A percentile compares a stretch with the other conserved stretches of the same genome.
Conservation (phyloP, 352 stramenopile genomes). For the Phytophthora colocasiae region DNA sequence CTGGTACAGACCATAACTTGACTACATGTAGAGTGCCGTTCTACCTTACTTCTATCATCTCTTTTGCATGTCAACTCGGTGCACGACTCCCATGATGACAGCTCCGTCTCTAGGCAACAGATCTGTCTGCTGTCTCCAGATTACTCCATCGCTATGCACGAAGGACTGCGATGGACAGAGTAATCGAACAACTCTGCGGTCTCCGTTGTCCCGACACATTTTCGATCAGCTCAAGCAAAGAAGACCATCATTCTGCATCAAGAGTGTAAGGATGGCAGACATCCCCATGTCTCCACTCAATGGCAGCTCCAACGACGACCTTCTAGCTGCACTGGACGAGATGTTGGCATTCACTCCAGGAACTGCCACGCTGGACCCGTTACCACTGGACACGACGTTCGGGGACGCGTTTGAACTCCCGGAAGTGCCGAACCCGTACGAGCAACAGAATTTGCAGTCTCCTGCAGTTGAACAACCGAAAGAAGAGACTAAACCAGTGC, state of each 20-base stretch:
- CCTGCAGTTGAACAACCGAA: slow-evolving; percentile 2
- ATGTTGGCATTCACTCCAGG: slow-evolving; percentile 31
- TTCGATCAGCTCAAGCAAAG: background rate
- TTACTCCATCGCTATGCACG: slow-evolving; percentile 13
- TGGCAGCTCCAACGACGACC: slow-evolving; percentile 22
- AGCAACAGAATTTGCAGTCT: slow-evolving; percentile 6
- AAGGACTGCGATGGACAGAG: slow-evolving; percentile 6
- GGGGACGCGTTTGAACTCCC: slow-evolving; percentile 24
- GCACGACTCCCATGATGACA: slow-evolving; percentile 11
- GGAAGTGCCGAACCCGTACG: slow-evolving; percentile 32
- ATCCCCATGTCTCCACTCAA: slow-evolving; percentile 27
- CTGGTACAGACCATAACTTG: slow-evolving; percentile 20
- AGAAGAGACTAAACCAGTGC: background rate
- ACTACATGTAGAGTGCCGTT: too few species aligned
- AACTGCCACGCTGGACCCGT: background rate
- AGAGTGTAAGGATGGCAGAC: slow-evolving; percentile 7
- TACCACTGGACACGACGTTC: slow-evolving; percentile 18
- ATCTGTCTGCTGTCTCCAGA: slow-evolving; percentile 18
- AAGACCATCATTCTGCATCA: background rate
- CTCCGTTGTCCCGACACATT: too few species aligned
- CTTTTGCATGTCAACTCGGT: too few species aligned
- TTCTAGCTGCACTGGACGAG: slow-evolving; percentile 38
- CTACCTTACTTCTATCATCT: too few species aligned
- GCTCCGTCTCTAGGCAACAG: slow-evolving; percentile 8
- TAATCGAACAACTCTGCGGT: slow-evolving; percentile 7